A percentile compares a stretch with the other conserved stretches of the same genome.
These are phyloP conservation scores for Boletellus sp. DNA, from an alignment of 768 basidiomycete species.

Conservation along the genomic window DNA sequence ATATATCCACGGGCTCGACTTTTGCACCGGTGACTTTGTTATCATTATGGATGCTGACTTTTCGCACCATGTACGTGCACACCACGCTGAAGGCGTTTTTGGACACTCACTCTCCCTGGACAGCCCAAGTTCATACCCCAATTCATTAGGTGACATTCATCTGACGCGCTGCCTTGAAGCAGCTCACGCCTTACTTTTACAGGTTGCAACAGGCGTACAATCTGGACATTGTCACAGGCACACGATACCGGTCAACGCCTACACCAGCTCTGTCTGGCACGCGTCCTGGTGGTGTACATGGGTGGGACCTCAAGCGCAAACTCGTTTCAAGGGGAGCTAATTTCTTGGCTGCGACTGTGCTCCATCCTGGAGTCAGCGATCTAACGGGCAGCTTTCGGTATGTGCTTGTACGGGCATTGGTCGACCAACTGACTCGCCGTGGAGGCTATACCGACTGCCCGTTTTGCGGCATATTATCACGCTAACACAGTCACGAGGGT, in stretches of 20 bases:
- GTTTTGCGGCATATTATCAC: constrained; percentile 83
- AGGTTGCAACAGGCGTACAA: constrained; percentile 84
- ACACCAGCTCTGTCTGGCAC: constrained; percentile 56
- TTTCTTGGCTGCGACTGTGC: constrained; percentile 81
- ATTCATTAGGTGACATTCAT: constrained; percentile 64
- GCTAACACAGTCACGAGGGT: constrained; percentile 81
- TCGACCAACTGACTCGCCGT: not conserved
- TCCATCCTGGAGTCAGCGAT: constrained; percentile 85
- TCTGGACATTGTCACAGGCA: constrained; percentile 91
- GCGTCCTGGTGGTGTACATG: constrained; percentile 80
- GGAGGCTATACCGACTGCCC: constrained; percentile 68
- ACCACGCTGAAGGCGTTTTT: not conserved
- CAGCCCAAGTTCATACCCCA: constrained; percentile 95
- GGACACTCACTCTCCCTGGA: constrained; percentile 2
- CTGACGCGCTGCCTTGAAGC: not conserved
- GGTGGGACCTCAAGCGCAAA: constrained; percentile 90
- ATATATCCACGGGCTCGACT: constrained; percentile 88
- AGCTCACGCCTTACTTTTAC: constrained; percentile 1
- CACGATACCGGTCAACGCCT: constrained; percentile 70
- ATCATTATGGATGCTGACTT: constrained; percentile 98
- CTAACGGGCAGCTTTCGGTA: constrained; percentile 88
- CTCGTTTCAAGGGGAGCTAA: constrained; percentile 87
- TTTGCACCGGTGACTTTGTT: constrained; percentile 87
- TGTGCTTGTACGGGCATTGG: constrained; percentile 17
- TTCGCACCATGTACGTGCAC: constrained; percentile 79